A percentile compares a stretch with the other conserved stretches of the same genome.
phyloP scores from a whole-genome alignment of 768 basidiomycete genomes.

The Amanita rubescens region DNA sequence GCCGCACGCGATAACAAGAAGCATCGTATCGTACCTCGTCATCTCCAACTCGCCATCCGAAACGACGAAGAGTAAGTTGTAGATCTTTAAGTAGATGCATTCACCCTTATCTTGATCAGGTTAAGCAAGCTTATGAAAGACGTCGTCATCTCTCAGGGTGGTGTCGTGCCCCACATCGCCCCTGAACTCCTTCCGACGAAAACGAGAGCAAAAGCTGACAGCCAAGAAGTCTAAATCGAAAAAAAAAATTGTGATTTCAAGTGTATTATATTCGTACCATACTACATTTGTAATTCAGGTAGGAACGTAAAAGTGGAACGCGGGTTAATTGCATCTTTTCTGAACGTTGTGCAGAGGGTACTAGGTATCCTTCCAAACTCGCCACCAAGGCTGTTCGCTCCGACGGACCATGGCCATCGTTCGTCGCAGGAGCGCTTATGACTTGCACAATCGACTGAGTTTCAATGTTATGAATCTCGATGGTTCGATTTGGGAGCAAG shows the following conservation, averaged over 20 bases:
- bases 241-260: background rate
- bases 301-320: constrained; percentile 3
- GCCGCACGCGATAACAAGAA: constrained; percentile 68
- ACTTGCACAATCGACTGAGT: constrained; percentile 67
- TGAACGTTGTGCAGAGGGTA: constrained; percentile 42
- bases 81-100: no score
- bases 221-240: constrained; percentile 17
- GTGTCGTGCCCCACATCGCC: constrained; percentile 45
- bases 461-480: constrained; percentile 78
- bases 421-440: constrained; percentile 38
- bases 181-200: constrained; percentile 36
- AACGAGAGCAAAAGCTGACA: constrained; percentile 23
- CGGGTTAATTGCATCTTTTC: constrained; percentile 30
- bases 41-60: constrained; percentile 75
- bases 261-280: background rate
- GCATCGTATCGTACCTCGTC: constrained; percentile 78
- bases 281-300: no score
- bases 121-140: constrained; percentile 76
- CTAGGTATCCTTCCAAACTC: constrained; percentile 37
- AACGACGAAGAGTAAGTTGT: constrained; percentile 63
- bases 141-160: constrained; percentile 88
- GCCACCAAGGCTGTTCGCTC: constrained; percentile 30
- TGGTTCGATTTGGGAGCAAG: constrained; percentile 70
- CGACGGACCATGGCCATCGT: constrained; percentile 8
- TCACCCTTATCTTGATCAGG: constrained; percentile 26